Percentiles rank a stretch among this genome's conserved stretches.
Conservation (phyloP, 2,329 filamentous ascomycete genomes). For the Fusarium burgessii region DNA sequence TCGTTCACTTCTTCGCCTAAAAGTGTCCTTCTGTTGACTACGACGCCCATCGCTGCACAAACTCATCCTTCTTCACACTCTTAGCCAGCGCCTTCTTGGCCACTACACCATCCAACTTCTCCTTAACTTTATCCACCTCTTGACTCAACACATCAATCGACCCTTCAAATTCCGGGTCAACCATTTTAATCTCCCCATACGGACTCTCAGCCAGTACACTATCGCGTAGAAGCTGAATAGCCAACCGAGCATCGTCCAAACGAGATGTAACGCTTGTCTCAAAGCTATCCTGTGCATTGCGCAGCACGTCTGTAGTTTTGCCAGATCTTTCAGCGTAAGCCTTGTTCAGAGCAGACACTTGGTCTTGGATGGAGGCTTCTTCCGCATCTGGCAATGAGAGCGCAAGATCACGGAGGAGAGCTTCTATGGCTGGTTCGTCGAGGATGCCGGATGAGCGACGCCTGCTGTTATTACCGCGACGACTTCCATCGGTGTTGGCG, state of each 20-base stretch:
- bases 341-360: constrained; percentile 51
- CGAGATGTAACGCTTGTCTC: constrained; percentile 58
- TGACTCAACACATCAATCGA: constrained; percentile 61
- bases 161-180: constrained; percentile 65
- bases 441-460: constrained; percentile 54
- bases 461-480: constrained; percentile 25
- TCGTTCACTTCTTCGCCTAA: neutral
- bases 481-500: constrained; percentile 41
- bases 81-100: constrained; percentile 52
- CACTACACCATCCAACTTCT: constrained; percentile 55
- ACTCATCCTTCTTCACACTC: constrained; percentile 62
- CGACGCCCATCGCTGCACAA: constrained; percentile 54
- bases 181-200: constrained; percentile 61
- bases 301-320: constrained; percentile 59
- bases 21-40: neutral
- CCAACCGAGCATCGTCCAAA: constrained; percentile 61
- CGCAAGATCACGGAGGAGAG: constrained; percentile 62
- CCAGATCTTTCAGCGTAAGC: constrained; percentile 54
- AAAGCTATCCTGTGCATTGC: constrained; percentile 62
- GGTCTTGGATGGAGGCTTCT: constrained; percentile 40
- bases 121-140: constrained; percentile 58
- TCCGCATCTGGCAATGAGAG: constrained; percentile 55
- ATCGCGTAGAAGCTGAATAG: constrained; percentile 63
- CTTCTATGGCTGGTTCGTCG: constrained; percentile 57
- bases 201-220: constrained; percentile 66